Evolutionary conservation across 345 rosid genomes (phyloP).

Genomic region (Cochlearia excelsa): DNA sequence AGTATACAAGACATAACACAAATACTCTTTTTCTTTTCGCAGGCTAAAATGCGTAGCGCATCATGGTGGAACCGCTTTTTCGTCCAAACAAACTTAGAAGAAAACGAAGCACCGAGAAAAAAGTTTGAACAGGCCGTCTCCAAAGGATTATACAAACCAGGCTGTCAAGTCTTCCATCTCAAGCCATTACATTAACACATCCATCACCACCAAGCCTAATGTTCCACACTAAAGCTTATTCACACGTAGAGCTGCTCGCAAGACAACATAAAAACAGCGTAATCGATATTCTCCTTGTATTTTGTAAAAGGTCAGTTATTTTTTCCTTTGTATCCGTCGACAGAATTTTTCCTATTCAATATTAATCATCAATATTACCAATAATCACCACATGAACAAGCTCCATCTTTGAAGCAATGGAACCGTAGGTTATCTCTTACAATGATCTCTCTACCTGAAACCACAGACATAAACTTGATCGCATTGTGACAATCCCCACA

Average conservation of each 20-base stretch:
- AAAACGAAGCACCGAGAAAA: constrained; percentile 53
- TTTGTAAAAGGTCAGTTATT: constrained; percentile 30
- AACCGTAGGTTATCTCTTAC: constrained; percentile 71
- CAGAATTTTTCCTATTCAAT: constrained; percentile 34
- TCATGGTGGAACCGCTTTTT: constrained; percentile 71
- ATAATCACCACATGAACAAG: constrained; percentile 76
- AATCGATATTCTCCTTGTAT: constrained; percentile 25
- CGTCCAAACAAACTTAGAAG: constrained; percentile 60
- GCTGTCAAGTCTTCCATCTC: constrained; percentile 92
- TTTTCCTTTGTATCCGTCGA: constrained; percentile 36
- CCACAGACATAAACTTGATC: constrained; percentile 60
- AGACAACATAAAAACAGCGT: not conserved
- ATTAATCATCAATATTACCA: constrained; percentile 52
- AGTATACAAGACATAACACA: not conserved
- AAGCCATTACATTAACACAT: constrained; percentile 51
- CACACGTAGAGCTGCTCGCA: constrained; percentile 22
- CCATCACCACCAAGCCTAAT: constrained; percentile 1
- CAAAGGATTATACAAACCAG: constrained; percentile 62
- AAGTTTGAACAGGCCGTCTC: constrained; percentile 66
- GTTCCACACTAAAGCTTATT: constrained; percentile 29
- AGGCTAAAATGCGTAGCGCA: constrained; percentile 76
- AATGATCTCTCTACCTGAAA: constrained; percentile 62
- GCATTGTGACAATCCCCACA: constrained; percentile 93
- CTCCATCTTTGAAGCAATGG: constrained; percentile 50
- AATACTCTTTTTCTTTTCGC: not conserved